phyloP scores from a whole-genome alignment of 495 filamentous ascomycete genomes.

The Articulospora tetracladia region DNA sequence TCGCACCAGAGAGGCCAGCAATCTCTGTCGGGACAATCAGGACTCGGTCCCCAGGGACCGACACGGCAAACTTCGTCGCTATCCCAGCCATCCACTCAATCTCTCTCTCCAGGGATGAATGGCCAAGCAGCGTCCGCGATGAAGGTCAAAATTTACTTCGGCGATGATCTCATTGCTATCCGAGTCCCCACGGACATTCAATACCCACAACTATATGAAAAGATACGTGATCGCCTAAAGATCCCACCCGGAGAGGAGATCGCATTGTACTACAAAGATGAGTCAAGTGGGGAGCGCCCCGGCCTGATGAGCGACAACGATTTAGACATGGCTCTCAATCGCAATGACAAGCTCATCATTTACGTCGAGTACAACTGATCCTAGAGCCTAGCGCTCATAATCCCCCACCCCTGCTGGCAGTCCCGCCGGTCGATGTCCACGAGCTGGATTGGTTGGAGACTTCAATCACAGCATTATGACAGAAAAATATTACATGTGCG shows the following conservation, averaged over 20 bases:
- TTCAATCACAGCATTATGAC: constrained; percentile 1
- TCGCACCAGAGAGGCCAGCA: constrained; percentile 55
- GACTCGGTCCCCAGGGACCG: constrained; percentile 34
- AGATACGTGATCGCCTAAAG: constrained; percentile 72
- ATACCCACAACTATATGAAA: constrained; percentile 76
- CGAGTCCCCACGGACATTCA: constrained; percentile 77
- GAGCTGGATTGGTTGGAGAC: constrained; percentile 14
- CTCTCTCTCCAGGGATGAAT: constrained; percentile 42
- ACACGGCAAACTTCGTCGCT: constrained; percentile 70
- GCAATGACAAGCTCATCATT: constrained; percentile 84
- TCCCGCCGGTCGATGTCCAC: constrained; percentile 13
- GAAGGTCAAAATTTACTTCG: constrained; percentile 93
- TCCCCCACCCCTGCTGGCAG: constrained; percentile 9
- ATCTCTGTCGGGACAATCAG: constrained; percentile 23
- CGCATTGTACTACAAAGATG: constrained; percentile 81
- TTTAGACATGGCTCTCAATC: constrained; percentile 70
- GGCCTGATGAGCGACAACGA: constrained; percentile 75
- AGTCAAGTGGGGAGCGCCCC: constrained; percentile 68
- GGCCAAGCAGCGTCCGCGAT: constrained; percentile 41
- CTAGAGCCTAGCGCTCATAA: neutral
- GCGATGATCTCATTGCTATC: constrained; percentile 87
- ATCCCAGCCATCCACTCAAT: constrained; percentile 63
- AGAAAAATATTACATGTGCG: neutral
- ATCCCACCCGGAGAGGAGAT: constrained; percentile 61
- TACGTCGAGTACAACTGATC: constrained; percentile 56